phyloP scores from a whole-genome alignment of 805 yeast species.

The Wickerhamomyces chambardii region DNA sequence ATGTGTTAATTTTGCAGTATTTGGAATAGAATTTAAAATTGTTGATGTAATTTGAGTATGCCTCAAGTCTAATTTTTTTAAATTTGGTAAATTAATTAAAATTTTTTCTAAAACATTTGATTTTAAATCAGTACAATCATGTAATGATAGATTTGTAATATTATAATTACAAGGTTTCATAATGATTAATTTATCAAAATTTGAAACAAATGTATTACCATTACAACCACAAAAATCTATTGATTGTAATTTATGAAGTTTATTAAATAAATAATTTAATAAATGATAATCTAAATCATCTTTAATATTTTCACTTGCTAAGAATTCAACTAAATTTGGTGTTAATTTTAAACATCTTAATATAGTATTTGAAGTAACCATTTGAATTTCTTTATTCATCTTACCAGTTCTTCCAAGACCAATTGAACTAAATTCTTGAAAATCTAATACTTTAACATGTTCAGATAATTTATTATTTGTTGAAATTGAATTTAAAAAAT shows the following conservation, averaged over 20 bases:
- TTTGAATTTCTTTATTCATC: slow-evolving; percentile 87
- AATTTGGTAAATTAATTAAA: slow-evolving; percentile 44
- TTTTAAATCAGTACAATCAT: slow-evolving; percentile 79
- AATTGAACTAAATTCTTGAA: slow-evolving; percentile 80
- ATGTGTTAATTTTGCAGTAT: slow-evolving; percentile 57
- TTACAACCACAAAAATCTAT: slow-evolving; percentile 89
- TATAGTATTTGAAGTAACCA: slow-evolving; percentile 74
- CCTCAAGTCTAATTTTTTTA: slow-evolving; percentile 67
- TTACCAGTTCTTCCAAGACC: slow-evolving; percentile 85
- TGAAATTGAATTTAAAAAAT: slow-evolving; percentile 46
- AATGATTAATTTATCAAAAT: slow-evolving; percentile 35
- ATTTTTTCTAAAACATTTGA: slow-evolving; percentile 44
- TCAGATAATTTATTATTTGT: slow-evolving; percentile 39
- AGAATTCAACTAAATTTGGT: slow-evolving; percentile 66
- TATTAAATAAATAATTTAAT: slow-evolving; percentile 43
- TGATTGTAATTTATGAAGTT: slow-evolving; percentile 47
- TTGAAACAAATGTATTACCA: slow-evolving; percentile 48
- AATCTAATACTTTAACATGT: slow-evolving; percentile 71
- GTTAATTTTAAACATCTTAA: slow-evolving; percentile 50
- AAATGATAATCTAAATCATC: slow-evolving; percentile 64
- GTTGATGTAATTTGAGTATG: slow-evolving; percentile 71
- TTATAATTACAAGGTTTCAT: slow-evolving; percentile 11
- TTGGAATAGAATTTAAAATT: slow-evolving; percentile 46
- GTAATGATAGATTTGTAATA: slow-evolving; percentile 49
- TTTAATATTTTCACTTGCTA: slow-evolving; percentile 81